These are phyloP conservation scores for Crithidia expoeki DNA, from an alignment of 208 protist species.

Conservation along the genomic window DNA sequence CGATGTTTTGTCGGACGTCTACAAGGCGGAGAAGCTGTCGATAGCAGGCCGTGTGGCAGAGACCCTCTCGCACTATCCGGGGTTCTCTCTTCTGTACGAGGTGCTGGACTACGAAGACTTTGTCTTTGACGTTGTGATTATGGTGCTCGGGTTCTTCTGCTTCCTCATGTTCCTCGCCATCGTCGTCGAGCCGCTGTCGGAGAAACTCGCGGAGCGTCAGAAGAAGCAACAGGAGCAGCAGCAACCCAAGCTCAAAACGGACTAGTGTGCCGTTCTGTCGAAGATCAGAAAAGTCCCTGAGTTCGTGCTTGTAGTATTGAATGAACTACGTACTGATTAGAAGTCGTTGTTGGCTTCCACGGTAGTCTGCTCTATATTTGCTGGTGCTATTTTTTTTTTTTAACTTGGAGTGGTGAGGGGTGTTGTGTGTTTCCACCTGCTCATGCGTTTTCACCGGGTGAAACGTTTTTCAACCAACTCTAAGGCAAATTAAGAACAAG, in stretches of 20 bases:
- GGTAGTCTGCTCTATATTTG: too few species aligned
- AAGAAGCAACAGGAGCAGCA: conserved; percentile 28
- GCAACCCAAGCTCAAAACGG: conserved; percentile 40
- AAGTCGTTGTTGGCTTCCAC: too few species aligned
- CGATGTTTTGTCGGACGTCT: conserved; percentile 56
- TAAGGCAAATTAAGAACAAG: too few species aligned
- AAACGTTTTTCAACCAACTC: too few species aligned
- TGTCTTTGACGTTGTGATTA: conserved; percentile 62
- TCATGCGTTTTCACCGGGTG: too few species aligned
- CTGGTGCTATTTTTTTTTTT: too few species aligned
- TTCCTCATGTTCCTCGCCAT: conserved; percentile 66
- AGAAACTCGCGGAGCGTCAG: conserved; percentile 30
- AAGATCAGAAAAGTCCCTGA: too few species aligned
- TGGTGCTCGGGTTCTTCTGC: conserved; percentile 59
- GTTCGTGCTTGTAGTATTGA: too few species aligned
- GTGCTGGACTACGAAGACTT: conserved; percentile 74
- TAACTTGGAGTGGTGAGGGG: too few species aligned
- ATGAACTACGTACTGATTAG: too few species aligned
- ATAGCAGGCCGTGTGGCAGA: conserved; percentile 62
- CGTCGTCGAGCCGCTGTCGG: conserved; percentile 68
- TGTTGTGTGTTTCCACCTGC: too few species aligned
- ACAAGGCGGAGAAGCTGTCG: conserved; percentile 65
- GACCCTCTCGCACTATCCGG: conserved; percentile 53
- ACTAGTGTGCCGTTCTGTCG: conserved; percentile 24
- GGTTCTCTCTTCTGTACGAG: conserved; percentile 51